These are phyloP conservation scores for Ceriops decandra DNA, from an alignment of 345 rosid genomes.

Conservation along the genomic window DNA sequence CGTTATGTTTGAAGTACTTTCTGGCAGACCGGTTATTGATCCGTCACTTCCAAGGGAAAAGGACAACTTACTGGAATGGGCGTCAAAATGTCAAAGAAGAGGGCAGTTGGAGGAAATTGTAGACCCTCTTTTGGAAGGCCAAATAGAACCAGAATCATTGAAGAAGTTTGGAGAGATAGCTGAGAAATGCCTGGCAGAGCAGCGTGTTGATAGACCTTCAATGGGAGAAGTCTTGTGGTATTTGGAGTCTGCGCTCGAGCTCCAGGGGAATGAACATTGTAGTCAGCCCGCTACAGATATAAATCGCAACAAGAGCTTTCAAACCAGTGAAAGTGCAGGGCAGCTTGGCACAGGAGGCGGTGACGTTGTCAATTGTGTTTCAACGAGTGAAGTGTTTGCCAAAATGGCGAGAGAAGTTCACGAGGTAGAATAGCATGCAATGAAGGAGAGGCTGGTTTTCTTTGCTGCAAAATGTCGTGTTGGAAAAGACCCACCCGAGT, in stretches of 20 bases:
- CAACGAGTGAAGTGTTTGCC: conserved; percentile 63
- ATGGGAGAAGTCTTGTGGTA: conserved; percentile 75
- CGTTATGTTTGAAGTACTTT: conserved; percentile 59
- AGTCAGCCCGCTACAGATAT: conserved; percentile 7
- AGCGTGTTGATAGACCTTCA: conserved; percentile 48
- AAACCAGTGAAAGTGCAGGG: conserved; percentile 20
- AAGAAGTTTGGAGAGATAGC: conserved; percentile 51
- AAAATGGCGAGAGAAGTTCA: conserved; percentile 55
- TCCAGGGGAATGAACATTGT: conserved; percentile 34
- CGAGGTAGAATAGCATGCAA: conserved; percentile 22
- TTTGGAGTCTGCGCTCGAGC: conserved; percentile 51
- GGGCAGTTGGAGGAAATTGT: conserved; percentile 43
- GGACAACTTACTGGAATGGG: conserved; percentile 59
- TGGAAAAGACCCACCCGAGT: no score
- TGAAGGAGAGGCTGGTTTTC: neutral
- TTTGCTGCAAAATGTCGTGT: neutral
- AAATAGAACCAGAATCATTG: conserved; percentile 44
- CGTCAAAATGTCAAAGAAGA: conserved; percentile 31
- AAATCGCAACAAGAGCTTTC: conserved; percentile 17
- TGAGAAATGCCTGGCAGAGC: conserved; percentile 57
- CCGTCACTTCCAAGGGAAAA: conserved; percentile 52
- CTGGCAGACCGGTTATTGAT: conserved; percentile 56
- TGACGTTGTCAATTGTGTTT: conserved; percentile 41
- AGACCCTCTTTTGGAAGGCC: conserved; percentile 41
- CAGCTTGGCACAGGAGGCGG: conserved; percentile 35